Conservation (phyloP, 1,284 basidiomycete species). For the Puccinia novopanici region DNA sequence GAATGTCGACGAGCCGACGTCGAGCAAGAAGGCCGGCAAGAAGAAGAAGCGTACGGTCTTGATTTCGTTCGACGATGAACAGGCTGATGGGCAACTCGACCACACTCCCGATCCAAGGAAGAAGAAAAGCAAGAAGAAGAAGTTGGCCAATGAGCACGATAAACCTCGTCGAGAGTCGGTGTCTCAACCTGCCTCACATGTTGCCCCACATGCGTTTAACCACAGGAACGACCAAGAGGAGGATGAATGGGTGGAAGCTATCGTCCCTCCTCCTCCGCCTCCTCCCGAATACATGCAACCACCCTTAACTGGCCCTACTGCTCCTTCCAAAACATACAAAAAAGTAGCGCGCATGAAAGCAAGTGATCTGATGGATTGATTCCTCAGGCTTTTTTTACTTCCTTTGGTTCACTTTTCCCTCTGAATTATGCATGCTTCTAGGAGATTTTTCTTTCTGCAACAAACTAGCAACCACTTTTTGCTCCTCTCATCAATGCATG, state of each 20-base stretch:
- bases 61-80: conserved; percentile 50
- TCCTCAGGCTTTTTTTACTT: not conserved
- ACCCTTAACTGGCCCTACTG: not conserved
- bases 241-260: conserved; percentile 30
- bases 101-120: conserved; percentile 1
- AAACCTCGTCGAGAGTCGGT: conserved; percentile 11
- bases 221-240: not conserved
- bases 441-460: not conserved
- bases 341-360: conserved; percentile 37
- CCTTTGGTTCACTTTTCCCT: not conserved
- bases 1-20: not conserved
- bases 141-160: not conserved
- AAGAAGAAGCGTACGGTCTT: conserved; percentile 42
- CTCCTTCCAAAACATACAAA: conserved; percentile 26
- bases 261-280: not conserved
- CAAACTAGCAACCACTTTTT: not conserved
- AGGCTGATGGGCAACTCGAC: conserved; percentile 9
- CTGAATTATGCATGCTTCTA: not conserved
- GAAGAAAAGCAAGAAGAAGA: conserved; percentile 35
- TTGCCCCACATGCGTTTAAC: not conserved
- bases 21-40: conserved; percentile 36
- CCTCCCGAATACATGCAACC: conserved; percentile 5
- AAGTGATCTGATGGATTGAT: conserved; percentile 46
- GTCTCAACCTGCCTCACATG: not conserved
- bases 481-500: too few relatives aligned